Base-by-base conservation (phyloP, 1,284 basidiomycete genomes). In the Ganoderma meredithae region DNA sequence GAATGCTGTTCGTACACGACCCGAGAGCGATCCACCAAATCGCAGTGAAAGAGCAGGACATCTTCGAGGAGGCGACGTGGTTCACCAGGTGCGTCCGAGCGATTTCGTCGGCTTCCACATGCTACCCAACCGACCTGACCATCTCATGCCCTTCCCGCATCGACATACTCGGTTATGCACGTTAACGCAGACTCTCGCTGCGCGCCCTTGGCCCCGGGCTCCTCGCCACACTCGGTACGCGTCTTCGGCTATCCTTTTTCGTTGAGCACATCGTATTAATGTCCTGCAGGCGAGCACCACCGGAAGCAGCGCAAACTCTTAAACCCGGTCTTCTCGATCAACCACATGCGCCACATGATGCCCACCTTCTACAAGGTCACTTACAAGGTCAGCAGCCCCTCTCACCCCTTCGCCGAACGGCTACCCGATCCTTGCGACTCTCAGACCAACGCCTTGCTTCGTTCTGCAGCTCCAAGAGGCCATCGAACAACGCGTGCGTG, bases 11-110 rank as follows among this genome's bases (percentile, higher is more conserved):
- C 41, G 67, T 78, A 15, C 72, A 69, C 55, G 77, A 79, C 36
- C 76, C 78, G 1, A 65, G 59, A n/a, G 78, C 78, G 2, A 67
- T 79, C 60, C 74, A 77, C 40, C 72, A 72, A 60, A 76, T 81
- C 19, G 52, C 78, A 6, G 70, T 79, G 17, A 80, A 79, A 64
- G 80, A 81, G 39, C 75, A 76, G 53, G 67, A 77, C n/a, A 67
- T 73, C 25, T 80, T 76, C 63, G 76, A 78, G 44, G 76, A 79
- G 49, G 39, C 68, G 0, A 39, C 15, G 1, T 72, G 68, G 68
- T 69, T 69, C 47, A 64, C 58, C 19, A 64, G 63, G 71, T 72
- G 43, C 10, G 53, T 52, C 7, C 27, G 27, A 31, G 27, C 27
- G 27, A 3, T 31, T 31, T 1, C 3, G 27, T 3, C 27, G 27